These are phyloP conservation scores for Mytilinidion resinicola DNA, from an alignment of 495 filamentous ascomycete species.

Conservation along the genomic window DNA sequence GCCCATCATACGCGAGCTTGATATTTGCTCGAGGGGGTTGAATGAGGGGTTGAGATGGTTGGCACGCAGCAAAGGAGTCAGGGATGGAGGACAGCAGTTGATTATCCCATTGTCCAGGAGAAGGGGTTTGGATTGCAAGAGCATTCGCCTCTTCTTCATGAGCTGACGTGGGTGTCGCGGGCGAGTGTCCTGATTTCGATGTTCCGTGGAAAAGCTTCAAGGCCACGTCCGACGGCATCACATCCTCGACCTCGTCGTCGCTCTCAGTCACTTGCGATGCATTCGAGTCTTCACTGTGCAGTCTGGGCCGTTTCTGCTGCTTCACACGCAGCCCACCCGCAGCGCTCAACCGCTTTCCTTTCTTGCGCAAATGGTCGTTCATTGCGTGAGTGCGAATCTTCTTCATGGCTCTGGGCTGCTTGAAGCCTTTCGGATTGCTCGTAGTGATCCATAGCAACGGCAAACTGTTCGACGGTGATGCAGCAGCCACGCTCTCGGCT, in stretches of 20 bases:
- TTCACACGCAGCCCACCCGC: not conserved
- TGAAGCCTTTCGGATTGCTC: conserved; percentile 22
- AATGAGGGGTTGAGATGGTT: no score
- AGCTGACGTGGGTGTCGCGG: not conserved
- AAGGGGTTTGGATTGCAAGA: not conserved
- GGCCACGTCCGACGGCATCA: not conserved
- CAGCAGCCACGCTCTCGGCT: not conserved
- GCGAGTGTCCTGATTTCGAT: not conserved
- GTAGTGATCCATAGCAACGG: conserved; percentile 22
- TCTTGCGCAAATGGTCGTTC: conserved; percentile 19
- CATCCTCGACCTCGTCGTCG: not conserved
- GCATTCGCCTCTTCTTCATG: not conserved
- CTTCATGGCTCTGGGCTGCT: conserved; percentile 15
- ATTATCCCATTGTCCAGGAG: not conserved
- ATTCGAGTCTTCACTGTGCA: not conserved
- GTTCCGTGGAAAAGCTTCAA: no score
- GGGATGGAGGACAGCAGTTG: not conserved
- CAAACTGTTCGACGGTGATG: conserved; percentile 6
- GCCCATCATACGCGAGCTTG: not conserved
- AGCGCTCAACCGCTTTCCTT: not conserved
- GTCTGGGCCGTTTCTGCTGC: not conserved
- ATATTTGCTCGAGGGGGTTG: no score
- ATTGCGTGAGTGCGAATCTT: conserved; percentile 27
- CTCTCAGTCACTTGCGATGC: not conserved
- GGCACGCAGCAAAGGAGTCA: not conserved